Conservation (phyloP, 352 stramenopile species). For the Phytophthora ramorum region DNA sequence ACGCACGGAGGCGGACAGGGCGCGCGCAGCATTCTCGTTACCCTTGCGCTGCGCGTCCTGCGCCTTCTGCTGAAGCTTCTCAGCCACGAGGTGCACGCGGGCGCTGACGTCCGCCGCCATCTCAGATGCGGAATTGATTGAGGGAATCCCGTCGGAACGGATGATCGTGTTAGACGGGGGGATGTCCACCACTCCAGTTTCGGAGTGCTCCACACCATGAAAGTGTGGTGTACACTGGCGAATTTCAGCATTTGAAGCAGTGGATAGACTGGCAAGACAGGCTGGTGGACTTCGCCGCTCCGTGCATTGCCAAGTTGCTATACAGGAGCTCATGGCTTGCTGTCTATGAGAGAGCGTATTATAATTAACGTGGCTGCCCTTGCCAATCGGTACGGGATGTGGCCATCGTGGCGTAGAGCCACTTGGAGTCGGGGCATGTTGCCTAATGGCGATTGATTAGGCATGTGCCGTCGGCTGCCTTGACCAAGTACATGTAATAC, state of each 20-base stretch:
- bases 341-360: no score
- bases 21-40: conserved; percentile 53
- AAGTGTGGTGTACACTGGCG: no score
- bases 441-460: conserved; percentile 7
- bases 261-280: no score
- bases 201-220: no score
- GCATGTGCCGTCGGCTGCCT: not conserved
- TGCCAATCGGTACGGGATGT: not conserved
- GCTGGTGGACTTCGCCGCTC: no score
- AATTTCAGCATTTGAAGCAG: no score
- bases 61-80: conserved; percentile 77
- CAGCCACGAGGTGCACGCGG: conserved; percentile 74
- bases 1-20: conserved; percentile 52
- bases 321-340: no score
- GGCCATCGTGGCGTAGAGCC: conserved; percentile 15
- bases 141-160: not conserved
- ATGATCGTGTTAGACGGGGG: not conserved
- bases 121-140: not conserved
- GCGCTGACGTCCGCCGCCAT: conserved; percentile 66
- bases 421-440: conserved; percentile 1
- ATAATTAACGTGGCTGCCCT: not conserved
- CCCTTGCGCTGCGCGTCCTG: conserved; percentile 70
- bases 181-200: not conserved
- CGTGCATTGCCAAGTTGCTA: no score
- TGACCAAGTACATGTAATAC: not conserved